Conservation (phyloP, 2,329 filamentous ascomycete genomes). For the Aspergillus hortae region DNA sequence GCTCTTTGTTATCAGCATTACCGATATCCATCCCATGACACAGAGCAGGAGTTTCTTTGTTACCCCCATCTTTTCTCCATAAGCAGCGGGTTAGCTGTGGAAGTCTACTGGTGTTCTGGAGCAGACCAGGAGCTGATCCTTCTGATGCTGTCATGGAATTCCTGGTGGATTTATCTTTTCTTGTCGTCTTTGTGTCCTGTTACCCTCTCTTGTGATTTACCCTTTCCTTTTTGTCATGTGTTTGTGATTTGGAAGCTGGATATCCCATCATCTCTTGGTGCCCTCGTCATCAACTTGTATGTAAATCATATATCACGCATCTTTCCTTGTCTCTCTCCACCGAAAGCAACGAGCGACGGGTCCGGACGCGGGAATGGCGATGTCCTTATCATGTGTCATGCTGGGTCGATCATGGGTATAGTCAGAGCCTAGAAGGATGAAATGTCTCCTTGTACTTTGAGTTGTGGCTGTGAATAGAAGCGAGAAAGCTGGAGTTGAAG, state of each 20-base stretch:
- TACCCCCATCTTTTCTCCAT: conserved; percentile 14
- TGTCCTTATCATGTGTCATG: conserved; percentile 35
- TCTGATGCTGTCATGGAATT: conserved; percentile 8
- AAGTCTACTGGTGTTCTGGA: neutral
- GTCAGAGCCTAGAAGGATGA: conserved; percentile 19
- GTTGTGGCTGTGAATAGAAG: neutral
- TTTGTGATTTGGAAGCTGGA: conserved; percentile 31
- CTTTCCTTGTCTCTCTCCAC: conserved; percentile 24
- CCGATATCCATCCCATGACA: conserved; percentile 23
- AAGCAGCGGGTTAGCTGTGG: conserved; percentile 14
- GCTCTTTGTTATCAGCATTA: conserved; percentile 25
- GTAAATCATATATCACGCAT: conserved; percentile 30
- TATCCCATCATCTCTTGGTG: conserved; percentile 37
- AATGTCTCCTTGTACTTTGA: neutral
- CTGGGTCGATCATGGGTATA: conserved; percentile 27
- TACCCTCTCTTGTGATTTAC: conserved; percentile 9
- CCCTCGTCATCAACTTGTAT: conserved; percentile 26
- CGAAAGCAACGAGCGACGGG: conserved; percentile 23
- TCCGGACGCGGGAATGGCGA: conserved; percentile 22
- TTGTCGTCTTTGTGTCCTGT: conserved; percentile 17
- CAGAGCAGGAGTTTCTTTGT: conserved; percentile 21
- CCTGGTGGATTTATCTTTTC: conserved; percentile 13
- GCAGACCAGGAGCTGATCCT: neutral
- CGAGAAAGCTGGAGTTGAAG: no score
- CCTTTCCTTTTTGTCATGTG: conserved; percentile 12